Evolutionary conservation across 495 filamentous ascomycete genomes (phyloP).

Genomic region (Letharia columbiana): DNA sequence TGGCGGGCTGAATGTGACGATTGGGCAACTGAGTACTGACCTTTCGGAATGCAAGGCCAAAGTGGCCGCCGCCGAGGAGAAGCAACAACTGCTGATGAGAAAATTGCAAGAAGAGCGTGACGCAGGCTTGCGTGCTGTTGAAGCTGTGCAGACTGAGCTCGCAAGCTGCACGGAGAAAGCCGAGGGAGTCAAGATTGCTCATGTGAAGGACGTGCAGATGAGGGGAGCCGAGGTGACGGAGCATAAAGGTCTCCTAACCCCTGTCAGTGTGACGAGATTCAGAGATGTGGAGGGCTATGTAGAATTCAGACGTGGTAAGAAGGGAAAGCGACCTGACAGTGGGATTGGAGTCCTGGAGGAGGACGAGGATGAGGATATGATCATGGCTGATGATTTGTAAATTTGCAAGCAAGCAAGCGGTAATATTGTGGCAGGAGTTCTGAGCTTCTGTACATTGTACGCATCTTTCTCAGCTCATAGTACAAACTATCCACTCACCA

Average conservation of each 20-base stretch:
- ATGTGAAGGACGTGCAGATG: slow-evolving; percentile 19
- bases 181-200: slow-evolving; percentile 21
- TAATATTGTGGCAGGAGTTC: neutral
- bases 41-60: slow-evolving; percentile 22
- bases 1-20: slow-evolving; percentile 20
- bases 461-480: slow-evolving; percentile 13
- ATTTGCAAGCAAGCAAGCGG: neutral
- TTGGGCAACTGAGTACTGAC: slow-evolving; percentile 19
- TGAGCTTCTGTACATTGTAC: neutral
- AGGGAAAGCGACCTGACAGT: slow-evolving; percentile 43
- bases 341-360: slow-evolving; percentile 56
- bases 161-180: slow-evolving; percentile 33
- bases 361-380: slow-evolving; percentile 38
- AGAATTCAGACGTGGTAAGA: slow-evolving; percentile 40
- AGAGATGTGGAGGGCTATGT: slow-evolving; percentile 30
- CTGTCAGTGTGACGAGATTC: slow-evolving; percentile 38
- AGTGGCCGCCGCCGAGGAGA: slow-evolving; percentile 44
- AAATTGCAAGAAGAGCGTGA: slow-evolving; percentile 24
- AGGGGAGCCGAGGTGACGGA: slow-evolving; percentile 23
- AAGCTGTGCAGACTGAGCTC: slow-evolving; percentile 29
- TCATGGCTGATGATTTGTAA: slow-evolving; percentile 20
- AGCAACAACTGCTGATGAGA: slow-evolving; percentile 37
- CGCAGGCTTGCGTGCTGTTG: slow-evolving; percentile 18
- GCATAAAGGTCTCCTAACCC: slow-evolving; percentile 36
- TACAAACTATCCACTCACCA: slow-evolving; percentile 7